phyloP scores from a whole-genome alignment of 495 filamentous ascomycete species.

The Hyaloscypha variabilis region DNA sequence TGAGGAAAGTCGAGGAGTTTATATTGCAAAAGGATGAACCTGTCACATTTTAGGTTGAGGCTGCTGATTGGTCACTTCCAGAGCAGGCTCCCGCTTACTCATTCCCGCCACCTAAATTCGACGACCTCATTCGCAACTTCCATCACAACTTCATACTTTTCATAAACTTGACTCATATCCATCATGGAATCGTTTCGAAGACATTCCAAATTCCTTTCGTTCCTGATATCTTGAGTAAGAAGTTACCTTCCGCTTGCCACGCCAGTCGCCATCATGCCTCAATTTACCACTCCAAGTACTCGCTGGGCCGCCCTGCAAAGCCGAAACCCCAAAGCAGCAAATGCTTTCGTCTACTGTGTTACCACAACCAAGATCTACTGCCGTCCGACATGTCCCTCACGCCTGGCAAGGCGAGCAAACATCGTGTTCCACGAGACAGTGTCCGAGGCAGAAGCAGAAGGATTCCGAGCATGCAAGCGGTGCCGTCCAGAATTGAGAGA shows the following conservation, averaged over 20 bases:
- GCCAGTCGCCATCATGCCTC: slow-evolving; percentile 6
- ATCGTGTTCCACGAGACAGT: slow-evolving; percentile 59
- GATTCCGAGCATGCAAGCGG: slow-evolving; percentile 66
- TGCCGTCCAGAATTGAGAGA: slow-evolving; percentile 53
- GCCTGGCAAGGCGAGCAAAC: slow-evolving; percentile 64
- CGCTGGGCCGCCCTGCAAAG: slow-evolving; percentile 60
- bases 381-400: slow-evolving; percentile 60
- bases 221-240: slow-evolving; percentile 1
- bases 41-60: neutral
- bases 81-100: slow-evolving; percentile 25
- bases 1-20: neutral
- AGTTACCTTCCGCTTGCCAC: neutral
- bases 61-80: slow-evolving; percentile 30
- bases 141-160: slow-evolving; percentile 18
- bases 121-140: slow-evolving; percentile 23
- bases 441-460: slow-evolving; percentile 55
- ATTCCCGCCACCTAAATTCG: neutral
- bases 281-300: slow-evolving; percentile 35
- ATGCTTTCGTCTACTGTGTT: slow-evolving; percentile 63
- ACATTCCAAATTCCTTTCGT: neutral
- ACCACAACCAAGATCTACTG: slow-evolving; percentile 67
- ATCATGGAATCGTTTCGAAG: neutral
- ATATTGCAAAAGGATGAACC: neutral
- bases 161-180: neutral
- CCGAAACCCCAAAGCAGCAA: slow-evolving; percentile 51